Conservation (phyloP, 228 moss, liverwort and hornwort species). For the Sphagnum fallax region DNA sequence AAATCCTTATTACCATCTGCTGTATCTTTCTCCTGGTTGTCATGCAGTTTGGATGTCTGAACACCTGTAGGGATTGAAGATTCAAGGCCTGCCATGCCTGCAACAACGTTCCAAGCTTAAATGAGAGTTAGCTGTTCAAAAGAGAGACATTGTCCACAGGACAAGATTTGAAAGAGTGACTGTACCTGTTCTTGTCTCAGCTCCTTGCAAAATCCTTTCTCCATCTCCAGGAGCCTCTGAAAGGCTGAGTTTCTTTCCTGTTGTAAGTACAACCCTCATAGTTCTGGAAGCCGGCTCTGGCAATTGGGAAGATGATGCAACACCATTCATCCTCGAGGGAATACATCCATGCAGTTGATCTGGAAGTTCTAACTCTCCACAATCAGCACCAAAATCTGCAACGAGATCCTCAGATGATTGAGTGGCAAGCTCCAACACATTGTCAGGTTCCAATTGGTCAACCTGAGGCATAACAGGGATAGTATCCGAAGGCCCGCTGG, state of each 20-base stretch:
- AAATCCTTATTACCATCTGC: too few relatives aligned
- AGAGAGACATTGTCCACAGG: too few relatives aligned
- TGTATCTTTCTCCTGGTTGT: too few relatives aligned
- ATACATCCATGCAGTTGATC: conserved; percentile 3
- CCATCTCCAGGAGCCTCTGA: conserved; percentile 4
- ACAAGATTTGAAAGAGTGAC: not conserved
- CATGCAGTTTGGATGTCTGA: too few relatives aligned
- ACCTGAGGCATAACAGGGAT: not conserved
- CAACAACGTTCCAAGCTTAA: not conserved
- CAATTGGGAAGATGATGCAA: conserved; percentile 9
- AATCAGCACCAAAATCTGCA: conserved; percentile 34
- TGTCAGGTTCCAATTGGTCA: conserved; percentile 22
- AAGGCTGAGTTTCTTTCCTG: conserved; percentile 9
- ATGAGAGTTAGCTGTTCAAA: not conserved
- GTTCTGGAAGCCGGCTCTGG: conserved; percentile 25
- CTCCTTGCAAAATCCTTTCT: conserved; percentile 13
- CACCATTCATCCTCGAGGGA: conserved; percentile 1
- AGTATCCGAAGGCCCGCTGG: not conserved
- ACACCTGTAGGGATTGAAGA: not conserved
- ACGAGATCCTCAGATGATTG: conserved; percentile 21
- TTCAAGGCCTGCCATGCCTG: not conserved
- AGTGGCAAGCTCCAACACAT: conserved; percentile 46
- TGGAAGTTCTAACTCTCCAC: conserved; percentile 23
- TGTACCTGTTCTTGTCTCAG: conserved; percentile 12
- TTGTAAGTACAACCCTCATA: conserved; percentile 44